phyloP scores from a whole-genome alignment of 2,329 filamentous ascomycete genomes.

The Talaromyces verruculosus region DNA sequence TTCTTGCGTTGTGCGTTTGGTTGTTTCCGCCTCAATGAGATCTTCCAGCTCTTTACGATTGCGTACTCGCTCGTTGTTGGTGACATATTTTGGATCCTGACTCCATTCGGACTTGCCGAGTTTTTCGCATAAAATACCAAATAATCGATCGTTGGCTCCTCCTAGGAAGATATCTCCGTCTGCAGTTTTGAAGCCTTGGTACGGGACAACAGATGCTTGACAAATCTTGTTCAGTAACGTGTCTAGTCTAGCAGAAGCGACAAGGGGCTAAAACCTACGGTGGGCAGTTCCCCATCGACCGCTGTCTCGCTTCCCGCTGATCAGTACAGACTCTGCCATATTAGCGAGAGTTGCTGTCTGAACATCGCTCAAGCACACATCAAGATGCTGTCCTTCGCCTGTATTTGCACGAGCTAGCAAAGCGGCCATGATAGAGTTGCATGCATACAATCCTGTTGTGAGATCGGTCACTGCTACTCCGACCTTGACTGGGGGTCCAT shows the following conservation, averaged over 20 bases:
- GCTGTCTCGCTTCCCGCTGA: constrained; percentile 81
- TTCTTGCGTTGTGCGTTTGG: constrained; percentile 75
- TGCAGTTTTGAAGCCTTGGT: constrained; percentile 71
- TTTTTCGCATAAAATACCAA: constrained; percentile 59
- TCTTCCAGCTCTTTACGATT: constrained; percentile 74
- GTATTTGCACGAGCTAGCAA: constrained; percentile 71
- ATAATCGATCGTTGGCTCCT: constrained; percentile 64
- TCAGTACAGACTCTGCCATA: constrained; percentile 85
- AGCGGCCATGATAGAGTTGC: constrained; percentile 92
- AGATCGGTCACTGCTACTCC: constrained; percentile 97
- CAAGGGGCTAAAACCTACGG: constrained; percentile 53
- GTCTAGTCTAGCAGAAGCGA: neutral
- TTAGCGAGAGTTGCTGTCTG: constrained; percentile 95
- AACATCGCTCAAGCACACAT: constrained; percentile 87
- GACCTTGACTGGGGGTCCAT: constrained; percentile 92
- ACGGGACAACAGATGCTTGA: constrained; percentile 88
- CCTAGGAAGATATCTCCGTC: constrained; percentile 65
- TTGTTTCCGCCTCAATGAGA: constrained; percentile 73
- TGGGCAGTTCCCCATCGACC: constrained; percentile 96
- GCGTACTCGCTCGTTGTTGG: constrained; percentile 59
- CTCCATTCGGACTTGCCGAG: constrained; percentile 61
- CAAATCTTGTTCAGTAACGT: neutral
- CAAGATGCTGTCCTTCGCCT: constrained; percentile 85
- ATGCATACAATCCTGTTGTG: constrained; percentile 91
- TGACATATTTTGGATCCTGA: constrained; percentile 57